Conservation (phyloP, 2,329 filamentous ascomycete species). For the Penicillium sp. region DNA sequence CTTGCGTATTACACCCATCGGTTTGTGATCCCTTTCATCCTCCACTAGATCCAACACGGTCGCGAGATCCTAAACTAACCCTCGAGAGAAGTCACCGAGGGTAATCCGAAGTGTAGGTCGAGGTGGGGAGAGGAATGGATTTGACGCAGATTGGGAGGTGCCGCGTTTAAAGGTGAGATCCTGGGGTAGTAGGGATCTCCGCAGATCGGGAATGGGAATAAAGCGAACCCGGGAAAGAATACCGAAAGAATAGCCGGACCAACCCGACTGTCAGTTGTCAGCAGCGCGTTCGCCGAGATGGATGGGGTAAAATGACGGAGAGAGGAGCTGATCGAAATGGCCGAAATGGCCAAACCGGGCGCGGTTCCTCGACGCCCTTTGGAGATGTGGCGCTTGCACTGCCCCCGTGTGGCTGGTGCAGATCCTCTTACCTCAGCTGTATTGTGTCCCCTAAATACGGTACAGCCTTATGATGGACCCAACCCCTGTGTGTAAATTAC, state of each 20-base stretch:
- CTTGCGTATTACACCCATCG: slow-evolving; percentile 94
- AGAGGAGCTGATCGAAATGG: too few species aligned
- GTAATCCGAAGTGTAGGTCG: slow-evolving; percentile 19
- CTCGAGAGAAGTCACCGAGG: slow-evolving; percentile 36
- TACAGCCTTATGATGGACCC: slow-evolving; percentile 1
- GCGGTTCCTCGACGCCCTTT: neutral
- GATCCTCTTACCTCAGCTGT: neutral
- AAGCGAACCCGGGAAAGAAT: too few species aligned
- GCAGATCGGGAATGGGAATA: slow-evolving; percentile 15
- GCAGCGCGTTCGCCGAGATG: too few species aligned
- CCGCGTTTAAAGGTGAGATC: slow-evolving; percentile 12
- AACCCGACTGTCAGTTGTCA: too few species aligned
- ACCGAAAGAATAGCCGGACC: too few species aligned
- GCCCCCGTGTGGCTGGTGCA: slow-evolving; percentile 11
- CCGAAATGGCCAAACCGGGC: too few species aligned
- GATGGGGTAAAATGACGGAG: too few species aligned
- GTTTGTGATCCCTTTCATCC: slow-evolving; percentile 44
- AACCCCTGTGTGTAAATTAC: neutral
- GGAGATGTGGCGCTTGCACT: slow-evolving; percentile 13
- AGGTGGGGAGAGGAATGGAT: slow-evolving; percentile 6
- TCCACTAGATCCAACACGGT: slow-evolving; percentile 40
- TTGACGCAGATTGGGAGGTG: slow-evolving; percentile 1
- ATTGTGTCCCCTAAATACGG: neutral
- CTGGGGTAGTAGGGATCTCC: slow-evolving; percentile 28
- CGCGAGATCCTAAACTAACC: slow-evolving; percentile 32